Conservation (phyloP, 1,284 basidiomycete genomes). For the Athelia sp. region DNA sequence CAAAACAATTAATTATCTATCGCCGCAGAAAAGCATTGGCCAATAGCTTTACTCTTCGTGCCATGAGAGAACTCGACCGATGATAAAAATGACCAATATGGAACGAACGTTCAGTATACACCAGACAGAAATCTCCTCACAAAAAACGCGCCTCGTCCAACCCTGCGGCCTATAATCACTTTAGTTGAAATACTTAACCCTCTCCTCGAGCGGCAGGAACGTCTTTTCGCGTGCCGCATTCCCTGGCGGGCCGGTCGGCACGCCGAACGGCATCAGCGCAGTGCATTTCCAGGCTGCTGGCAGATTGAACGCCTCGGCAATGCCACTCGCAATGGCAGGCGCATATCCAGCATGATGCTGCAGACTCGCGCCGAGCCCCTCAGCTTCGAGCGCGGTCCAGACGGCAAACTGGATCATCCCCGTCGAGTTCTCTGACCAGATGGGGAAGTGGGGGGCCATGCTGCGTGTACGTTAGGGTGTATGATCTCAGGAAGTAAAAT, state of each 20-base stretch:
- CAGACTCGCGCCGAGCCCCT: slow-evolving; percentile 1
- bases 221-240: background rate
- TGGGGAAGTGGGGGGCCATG: background rate
- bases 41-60: too few relatives aligned
- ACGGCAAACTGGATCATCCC: background rate
- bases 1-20: too few relatives aligned
- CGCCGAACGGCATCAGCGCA: background rate
- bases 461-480: background rate
- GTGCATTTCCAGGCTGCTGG: background rate
- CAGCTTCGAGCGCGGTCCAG: slow-evolving; percentile 2
- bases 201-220: background rate
- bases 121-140: too few relatives aligned
- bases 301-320: background rate
- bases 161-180: too few relatives aligned
- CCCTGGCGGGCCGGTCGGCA: background rate
- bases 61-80: too few relatives aligned
- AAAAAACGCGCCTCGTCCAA: too few relatives aligned
- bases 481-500: background rate
- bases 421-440: background rate
- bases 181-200: slow-evolving; percentile 1
- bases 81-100: too few relatives aligned
- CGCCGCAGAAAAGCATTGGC: too few relatives aligned
- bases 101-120: too few relatives aligned
- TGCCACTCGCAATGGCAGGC: background rate
- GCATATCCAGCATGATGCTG: background rate